A percentile compares a stretch with the other conserved stretches of the same genome.
phyloP scores from a whole-genome alignment of 257 asterid species.

The Primulina eburnea region DNA sequence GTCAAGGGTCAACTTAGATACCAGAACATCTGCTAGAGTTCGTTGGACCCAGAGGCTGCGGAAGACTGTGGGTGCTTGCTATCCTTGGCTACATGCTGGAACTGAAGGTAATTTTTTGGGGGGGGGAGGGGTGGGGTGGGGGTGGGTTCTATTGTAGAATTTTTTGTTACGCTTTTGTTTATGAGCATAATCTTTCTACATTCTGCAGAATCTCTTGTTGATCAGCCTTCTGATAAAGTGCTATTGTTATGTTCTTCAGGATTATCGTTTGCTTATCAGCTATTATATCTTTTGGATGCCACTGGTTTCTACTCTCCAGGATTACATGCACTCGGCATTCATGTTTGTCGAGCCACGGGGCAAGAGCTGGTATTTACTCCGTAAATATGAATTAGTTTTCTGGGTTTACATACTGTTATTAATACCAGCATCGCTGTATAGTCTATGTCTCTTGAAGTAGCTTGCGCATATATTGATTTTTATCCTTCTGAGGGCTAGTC shows the following conservation, averaged over 20 bases:
- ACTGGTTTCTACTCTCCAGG: conserved; percentile 90
- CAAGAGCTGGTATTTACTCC: conserved; percentile 76
- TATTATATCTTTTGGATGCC: conserved; percentile 89
- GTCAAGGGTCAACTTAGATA: conserved; percentile 42
- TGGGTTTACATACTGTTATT: conserved; percentile 15
- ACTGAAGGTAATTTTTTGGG: conserved; percentile 34
- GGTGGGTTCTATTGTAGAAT: neutral
- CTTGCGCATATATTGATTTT: conserved; percentile 11
- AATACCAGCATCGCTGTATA: neutral
- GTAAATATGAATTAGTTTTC: conserved; percentile 19
- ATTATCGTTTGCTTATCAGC: conserved; percentile 87
- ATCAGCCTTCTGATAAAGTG: conserved; percentile 26
- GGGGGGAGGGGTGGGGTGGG: too few species aligned
- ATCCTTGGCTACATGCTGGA: conserved; percentile 99
- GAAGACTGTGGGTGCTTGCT: conserved; percentile 70
- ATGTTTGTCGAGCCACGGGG: conserved; percentile 98
- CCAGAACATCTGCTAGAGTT: conserved; percentile 51
- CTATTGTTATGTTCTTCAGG: conserved; percentile 51
- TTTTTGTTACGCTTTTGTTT: neutral
- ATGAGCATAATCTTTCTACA: neutral
- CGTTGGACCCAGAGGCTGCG: conserved; percentile 49
- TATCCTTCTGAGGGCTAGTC: conserved; percentile 13
- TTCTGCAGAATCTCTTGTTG: conserved; percentile 14
- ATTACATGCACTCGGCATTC: conserved; percentile 84
- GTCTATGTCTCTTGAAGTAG: conserved; percentile 6